Percentiles rank a stretch among this genome's conserved stretches.
Evolutionary conservation across 140 eudicot species (phyloP).

Genomic region (Erigeron philadelphicus): DNA sequence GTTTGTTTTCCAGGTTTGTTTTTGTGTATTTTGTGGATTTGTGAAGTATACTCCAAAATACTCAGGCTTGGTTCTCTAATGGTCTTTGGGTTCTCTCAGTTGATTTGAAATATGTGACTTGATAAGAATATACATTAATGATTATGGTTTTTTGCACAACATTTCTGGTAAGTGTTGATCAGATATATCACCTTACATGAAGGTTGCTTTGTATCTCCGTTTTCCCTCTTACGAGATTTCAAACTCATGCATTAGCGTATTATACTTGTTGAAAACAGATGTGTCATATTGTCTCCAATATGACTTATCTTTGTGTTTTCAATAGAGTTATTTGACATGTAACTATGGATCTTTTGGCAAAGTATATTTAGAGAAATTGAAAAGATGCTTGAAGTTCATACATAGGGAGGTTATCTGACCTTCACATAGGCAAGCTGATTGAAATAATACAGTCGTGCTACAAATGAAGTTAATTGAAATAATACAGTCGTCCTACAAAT

Average conservation of each 20-base stretch:
- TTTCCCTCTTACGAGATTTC: neutral
- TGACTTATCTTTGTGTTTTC: too few relatives aligned
- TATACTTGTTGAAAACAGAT: neutral
- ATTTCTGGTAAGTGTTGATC: constrained; percentile 6
- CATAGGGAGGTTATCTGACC: too few relatives aligned
- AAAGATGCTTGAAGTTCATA: too few relatives aligned
- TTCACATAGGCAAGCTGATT: too few relatives aligned
- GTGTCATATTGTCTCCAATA: too few relatives aligned
- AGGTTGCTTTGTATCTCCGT: constrained; percentile 2
- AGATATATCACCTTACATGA: neutral
- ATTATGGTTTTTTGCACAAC: constrained; percentile 15
- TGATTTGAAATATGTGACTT: constrained; percentile 24
- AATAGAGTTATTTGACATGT: too few relatives aligned
- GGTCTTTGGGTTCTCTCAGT: constrained; percentile 19
- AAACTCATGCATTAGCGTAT: neutral
- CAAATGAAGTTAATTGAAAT: too few relatives aligned
- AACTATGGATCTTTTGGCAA: too few relatives aligned
- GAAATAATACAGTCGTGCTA: too few relatives aligned
- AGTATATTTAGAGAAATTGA: too few relatives aligned
- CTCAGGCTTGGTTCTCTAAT: constrained; percentile 17
- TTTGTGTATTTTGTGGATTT: constrained; percentile 27
- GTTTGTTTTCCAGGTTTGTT: constrained; percentile 23
- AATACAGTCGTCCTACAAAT: too few relatives aligned
- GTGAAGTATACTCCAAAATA: constrained; percentile 18
- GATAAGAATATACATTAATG: constrained; percentile 18